Conservation (phyloP, 2,329 filamentous ascomycete genomes). For the Canariomyces notabilis region DNA sequence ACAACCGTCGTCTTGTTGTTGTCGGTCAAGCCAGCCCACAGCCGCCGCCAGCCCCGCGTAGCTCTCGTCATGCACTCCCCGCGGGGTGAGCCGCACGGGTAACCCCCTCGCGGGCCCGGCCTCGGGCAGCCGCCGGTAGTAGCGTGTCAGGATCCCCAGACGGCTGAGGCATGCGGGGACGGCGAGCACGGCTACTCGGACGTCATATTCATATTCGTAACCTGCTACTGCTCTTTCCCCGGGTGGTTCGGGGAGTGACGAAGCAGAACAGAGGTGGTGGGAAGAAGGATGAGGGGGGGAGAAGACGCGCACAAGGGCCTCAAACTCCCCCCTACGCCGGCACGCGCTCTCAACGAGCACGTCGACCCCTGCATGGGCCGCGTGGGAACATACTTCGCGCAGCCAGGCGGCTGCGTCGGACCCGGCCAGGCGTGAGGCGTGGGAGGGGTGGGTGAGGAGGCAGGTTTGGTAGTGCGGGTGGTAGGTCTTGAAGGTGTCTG, state of each 20-base stretch:
- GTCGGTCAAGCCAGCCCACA: slow-evolving; percentile 27
- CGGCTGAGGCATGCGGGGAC: slow-evolving; percentile 39
- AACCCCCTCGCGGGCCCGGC: slow-evolving; percentile 31
- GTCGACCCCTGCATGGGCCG: slow-evolving; percentile 29
- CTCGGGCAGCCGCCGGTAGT: slow-evolving; percentile 33
- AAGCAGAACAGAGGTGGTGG: no score
- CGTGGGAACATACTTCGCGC: slow-evolving; percentile 34
- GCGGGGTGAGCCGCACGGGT: slow-evolving; percentile 39
- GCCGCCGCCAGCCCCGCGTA: slow-evolving; percentile 36
- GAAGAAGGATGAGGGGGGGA: no score
- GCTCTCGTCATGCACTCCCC: slow-evolving; percentile 42
- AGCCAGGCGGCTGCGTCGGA: slow-evolving; percentile 43
- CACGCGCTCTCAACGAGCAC: slow-evolving; percentile 43
- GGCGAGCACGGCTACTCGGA: slow-evolving; percentile 39
- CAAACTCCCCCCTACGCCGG: slow-evolving; percentile 39
- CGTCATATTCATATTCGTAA: slow-evolving; percentile 27
- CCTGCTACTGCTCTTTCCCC: no score
- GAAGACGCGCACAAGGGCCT: slow-evolving; percentile 33
- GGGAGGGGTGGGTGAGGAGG: slow-evolving; percentile 19
- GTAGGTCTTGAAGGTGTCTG: slow-evolving; percentile 46
- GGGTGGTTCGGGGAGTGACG: no score
- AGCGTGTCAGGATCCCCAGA: slow-evolving; percentile 39
- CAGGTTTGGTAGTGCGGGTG: slow-evolving; percentile 39
- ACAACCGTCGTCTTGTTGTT: not conserved
- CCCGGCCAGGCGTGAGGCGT: slow-evolving; percentile 33